These are phyloP conservation scores for Carex myosuroides DNA, from an alignment of 176 grass and related monocot genomes.

Conservation along the genomic window DNA sequence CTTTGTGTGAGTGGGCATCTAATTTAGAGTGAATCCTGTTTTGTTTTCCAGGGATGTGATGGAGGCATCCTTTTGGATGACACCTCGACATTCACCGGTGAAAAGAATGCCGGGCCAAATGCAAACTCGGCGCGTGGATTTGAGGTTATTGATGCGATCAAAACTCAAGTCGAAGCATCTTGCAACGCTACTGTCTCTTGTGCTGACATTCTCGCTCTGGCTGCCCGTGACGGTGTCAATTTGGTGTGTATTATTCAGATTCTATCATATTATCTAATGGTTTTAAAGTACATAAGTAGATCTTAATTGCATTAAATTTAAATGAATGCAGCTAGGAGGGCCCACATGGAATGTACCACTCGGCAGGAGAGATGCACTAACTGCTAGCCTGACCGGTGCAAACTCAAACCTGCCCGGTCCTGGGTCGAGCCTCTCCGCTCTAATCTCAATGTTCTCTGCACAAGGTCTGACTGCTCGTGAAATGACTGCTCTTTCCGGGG, in stretches of 20 bases:
- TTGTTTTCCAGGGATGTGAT: slow-evolving; percentile 43
- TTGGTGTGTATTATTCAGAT: background rate
- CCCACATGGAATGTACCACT: slow-evolving; percentile 61
- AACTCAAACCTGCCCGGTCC: slow-evolving; percentile 51
- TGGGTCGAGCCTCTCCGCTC: slow-evolving; percentile 27
- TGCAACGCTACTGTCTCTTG: slow-evolving; percentile 30
- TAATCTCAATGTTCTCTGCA: slow-evolving; percentile 37
- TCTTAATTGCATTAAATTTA: background rate
- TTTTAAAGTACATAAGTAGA: background rate
- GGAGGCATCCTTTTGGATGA: slow-evolving; percentile 55
- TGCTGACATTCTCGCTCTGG: slow-evolving; percentile 36
- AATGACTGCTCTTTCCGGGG: slow-evolving; percentile 69
- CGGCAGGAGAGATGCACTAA: slow-evolving; percentile 45
- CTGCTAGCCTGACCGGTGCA: slow-evolving; percentile 33
- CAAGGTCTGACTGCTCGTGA: slow-evolving; percentile 50
- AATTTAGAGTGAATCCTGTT: background rate
- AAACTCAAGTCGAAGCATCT: slow-evolving; percentile 24
- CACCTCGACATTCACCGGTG: slow-evolving; percentile 26
- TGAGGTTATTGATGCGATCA: slow-evolving; percentile 4
- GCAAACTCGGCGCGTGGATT: slow-evolving; percentile 43
- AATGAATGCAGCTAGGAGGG: slow-evolving; percentile 50
- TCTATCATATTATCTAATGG: background rate
- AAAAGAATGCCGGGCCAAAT: slow-evolving; percentile 52
- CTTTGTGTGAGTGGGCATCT: background rate
- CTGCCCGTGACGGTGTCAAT: slow-evolving; percentile 11